These are phyloP conservation scores for peach (Prunus persica) DNA, from an alignment of 306 rosid species.

Conservation along the genomic window DNA sequence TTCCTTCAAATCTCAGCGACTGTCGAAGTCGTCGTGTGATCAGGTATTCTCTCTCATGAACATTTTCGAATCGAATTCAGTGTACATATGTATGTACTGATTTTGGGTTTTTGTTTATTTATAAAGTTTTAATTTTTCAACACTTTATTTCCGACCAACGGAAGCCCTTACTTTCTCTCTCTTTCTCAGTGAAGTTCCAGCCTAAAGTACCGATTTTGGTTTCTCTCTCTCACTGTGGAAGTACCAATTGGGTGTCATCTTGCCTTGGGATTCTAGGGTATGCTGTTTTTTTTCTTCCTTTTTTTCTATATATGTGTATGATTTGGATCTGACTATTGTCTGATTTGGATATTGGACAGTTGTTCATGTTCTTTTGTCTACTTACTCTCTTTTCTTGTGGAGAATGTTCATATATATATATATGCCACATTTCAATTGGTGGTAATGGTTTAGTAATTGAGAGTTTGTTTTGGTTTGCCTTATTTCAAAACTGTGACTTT, in stretches of 20 bases:
- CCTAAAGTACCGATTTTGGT: not conserved
- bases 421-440: not conserved
- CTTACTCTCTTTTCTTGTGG: not conserved
- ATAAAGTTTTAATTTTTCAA: too few relatives aligned
- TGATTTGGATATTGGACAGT: not conserved
- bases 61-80: not conserved
- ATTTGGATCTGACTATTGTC: not conserved
- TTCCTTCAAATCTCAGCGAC: not conserved
- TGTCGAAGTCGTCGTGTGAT: not conserved
- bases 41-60: not conserved
- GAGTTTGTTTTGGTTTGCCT: not conserved
- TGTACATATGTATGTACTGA: not conserved
- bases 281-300: not conserved
- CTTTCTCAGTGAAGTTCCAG: not conserved
- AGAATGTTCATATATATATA: not conserved
- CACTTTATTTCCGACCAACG: not conserved
- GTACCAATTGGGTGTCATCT: not conserved
- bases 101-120: not conserved
- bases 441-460: not conserved
- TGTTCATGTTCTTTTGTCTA: not conserved
- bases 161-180: not conserved
- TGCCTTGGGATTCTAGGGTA: not conserved
- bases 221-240: not conserved
- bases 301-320: not conserved
- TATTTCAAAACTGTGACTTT: not conserved